phyloP scores from a whole-genome alignment of 2,329 filamentous ascomycete species.

The Ophiosphaerella herpotricha region DNA sequence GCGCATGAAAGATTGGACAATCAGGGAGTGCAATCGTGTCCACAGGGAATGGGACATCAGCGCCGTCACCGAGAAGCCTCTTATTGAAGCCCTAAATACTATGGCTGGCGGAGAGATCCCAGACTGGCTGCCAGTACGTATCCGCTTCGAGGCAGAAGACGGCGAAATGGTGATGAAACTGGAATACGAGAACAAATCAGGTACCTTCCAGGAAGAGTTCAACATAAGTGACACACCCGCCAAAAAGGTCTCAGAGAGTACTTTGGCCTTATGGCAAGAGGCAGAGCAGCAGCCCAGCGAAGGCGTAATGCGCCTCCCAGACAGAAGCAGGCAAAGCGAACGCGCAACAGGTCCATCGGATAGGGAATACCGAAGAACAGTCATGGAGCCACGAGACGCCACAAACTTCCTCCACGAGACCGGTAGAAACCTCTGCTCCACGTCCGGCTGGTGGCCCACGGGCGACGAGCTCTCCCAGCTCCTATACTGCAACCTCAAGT shows the following conservation, averaged over 20 bases:
- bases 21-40: slow-evolving; percentile 26
- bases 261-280: not conserved
- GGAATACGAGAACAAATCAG: slow-evolving; percentile 26
- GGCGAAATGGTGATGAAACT: slow-evolving; percentile 37
- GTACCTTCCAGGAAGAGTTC: slow-evolving; percentile 10
- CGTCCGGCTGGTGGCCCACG: slow-evolving; percentile 27
- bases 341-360: not conserved
- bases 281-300: not conserved
- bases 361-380: not conserved
- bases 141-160: slow-evolving; percentile 33
- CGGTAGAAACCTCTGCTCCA: slow-evolving; percentile 26
- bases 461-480: slow-evolving; percentile 1
- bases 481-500: too few relatives aligned
- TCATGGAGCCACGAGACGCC: slow-evolving; percentile 3
- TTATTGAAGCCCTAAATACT: slow-evolving; percentile 26
- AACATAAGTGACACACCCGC: too few relatives aligned
- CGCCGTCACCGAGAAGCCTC: slow-evolving; percentile 20
- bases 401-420: slow-evolving; percentile 21
- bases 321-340: not conserved
- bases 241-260: slow-evolving; percentile 3
- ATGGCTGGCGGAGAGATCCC: slow-evolving; percentile 34
- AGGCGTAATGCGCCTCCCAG: not conserved
- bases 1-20: slow-evolving; percentile 29
- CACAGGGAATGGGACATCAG: slow-evolving; percentile 30
- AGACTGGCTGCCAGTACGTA: slow-evolving; percentile 32